A percentile compares a stretch with the other conserved stretches of the same genome.
Conservation (phyloP, 2,329 filamentous ascomycete species). For the Colletotrichum neosansevieriae region DNA sequence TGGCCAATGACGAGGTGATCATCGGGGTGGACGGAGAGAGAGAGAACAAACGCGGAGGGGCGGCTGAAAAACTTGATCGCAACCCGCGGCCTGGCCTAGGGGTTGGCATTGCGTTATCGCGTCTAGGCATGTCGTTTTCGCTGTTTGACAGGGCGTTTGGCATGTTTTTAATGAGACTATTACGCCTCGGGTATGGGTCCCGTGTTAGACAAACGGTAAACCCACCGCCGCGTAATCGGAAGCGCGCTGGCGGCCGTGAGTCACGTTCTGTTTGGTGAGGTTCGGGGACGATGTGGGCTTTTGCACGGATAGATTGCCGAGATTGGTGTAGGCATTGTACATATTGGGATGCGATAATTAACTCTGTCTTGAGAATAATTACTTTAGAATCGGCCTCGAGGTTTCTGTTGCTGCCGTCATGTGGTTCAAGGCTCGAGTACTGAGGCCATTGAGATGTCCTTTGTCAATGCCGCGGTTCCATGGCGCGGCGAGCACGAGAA, state of each 20-base stretch:
- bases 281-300: slow-evolving; percentile 33
- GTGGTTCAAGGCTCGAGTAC: background rate
- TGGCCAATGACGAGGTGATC: too few relatives aligned
- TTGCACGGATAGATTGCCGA: slow-evolving; percentile 38
- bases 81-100: slow-evolving; percentile 19
- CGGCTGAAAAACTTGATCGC: slow-evolving; percentile 6
- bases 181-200: slow-evolving; percentile 35
- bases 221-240: slow-evolving; percentile 36
- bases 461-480: background rate
- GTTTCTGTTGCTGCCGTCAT: background rate
- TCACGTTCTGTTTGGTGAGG: slow-evolving; percentile 33
- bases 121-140: slow-evolving; percentile 32
- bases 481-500: background rate
- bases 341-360: background rate
- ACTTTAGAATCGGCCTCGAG: background rate
- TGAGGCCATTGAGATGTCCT: background rate
- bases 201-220: slow-evolving; percentile 11
- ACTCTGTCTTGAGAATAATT: background rate
- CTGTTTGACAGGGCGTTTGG: slow-evolving; percentile 17
- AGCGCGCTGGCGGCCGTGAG: slow-evolving; percentile 30
- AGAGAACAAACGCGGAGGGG: background rate
- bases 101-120: slow-evolving; percentile 36
- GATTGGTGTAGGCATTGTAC: slow-evolving; percentile 27
- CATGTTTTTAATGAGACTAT: slow-evolving; percentile 14
- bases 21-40: background rate